Conservation (phyloP, 306 rosid species). For the Trichosanthes cucumerina region DNA sequence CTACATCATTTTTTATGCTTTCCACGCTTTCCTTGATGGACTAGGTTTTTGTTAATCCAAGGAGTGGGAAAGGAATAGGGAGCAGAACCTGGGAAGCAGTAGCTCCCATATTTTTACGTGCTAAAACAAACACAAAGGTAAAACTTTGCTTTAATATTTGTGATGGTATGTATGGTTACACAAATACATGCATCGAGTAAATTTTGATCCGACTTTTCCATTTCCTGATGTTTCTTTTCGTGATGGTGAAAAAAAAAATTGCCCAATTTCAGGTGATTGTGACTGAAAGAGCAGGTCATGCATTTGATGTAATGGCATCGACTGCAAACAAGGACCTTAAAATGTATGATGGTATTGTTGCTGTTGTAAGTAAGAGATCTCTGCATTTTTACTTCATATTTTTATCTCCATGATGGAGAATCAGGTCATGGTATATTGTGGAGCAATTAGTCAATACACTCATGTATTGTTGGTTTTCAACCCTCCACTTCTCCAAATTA, state of each 20-base stretch:
- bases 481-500: background rate
- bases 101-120: slow-evolving; percentile 68
- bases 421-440: background rate
- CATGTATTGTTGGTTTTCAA: background rate
- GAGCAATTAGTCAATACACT: slow-evolving; percentile 1
- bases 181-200: background rate
- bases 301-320: slow-evolving; percentile 61
- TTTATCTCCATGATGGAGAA: background rate
- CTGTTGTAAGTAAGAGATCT: slow-evolving; percentile 62
- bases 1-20: slow-evolving; percentile 15
- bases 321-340: slow-evolving; percentile 51
- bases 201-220: background rate
- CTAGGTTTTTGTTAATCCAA: slow-evolving; percentile 94
- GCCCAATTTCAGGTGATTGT: slow-evolving; percentile 51
- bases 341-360: slow-evolving; percentile 76
- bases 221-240: background rate
- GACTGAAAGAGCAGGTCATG: slow-evolving; percentile 83
- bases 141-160: slow-evolving; percentile 1
- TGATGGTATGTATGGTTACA: background rate
- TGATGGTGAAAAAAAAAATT: background rate
- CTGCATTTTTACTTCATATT: slow-evolving; percentile 4
- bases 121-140: slow-evolving; percentile 80
- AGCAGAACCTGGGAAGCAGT: slow-evolving; percentile 72
- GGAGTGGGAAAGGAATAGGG: slow-evolving; percentile 80
- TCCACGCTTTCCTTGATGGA: slow-evolving; percentile 38